Conservation (phyloP, 139 green algal genomes). For the Nannochloris sp. region DNA sequence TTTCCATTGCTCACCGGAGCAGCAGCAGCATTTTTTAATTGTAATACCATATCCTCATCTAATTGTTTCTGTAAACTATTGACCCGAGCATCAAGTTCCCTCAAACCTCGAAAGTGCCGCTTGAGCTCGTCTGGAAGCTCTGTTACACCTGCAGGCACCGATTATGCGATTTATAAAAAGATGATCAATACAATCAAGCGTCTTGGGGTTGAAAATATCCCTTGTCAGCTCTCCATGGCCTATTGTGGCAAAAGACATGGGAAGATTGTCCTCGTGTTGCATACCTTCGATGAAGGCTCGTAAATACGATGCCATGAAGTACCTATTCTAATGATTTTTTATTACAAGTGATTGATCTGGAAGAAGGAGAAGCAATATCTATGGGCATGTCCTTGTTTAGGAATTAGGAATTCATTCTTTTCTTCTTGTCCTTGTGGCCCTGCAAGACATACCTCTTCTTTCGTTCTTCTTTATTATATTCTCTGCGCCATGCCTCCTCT, state of each 20-base stretch:
- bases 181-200: not conserved
- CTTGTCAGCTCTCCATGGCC: no score
- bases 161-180: not conserved
- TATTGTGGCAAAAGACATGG: no score
- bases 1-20: slow-evolving; percentile 18
- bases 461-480: slow-evolving; percentile 46
- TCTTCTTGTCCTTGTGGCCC: slow-evolving; percentile 35
- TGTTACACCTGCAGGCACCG: slow-evolving; percentile 15
- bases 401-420: slow-evolving; percentile 13
- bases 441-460: slow-evolving; percentile 60
- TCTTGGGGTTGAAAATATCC: not conserved
- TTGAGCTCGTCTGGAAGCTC: slow-evolving; percentile 51
- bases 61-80: slow-evolving; percentile 31
- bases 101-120: slow-evolving; percentile 46
- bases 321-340: not conserved
- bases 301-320: slow-evolving; percentile 38
- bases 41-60: slow-evolving; percentile 31
- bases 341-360: no score
- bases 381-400: not conserved
- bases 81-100: slow-evolving; percentile 50
- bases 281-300: slow-evolving; percentile 41
- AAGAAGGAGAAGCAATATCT: no score
- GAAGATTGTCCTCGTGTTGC: not conserved
- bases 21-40: slow-evolving; percentile 16
- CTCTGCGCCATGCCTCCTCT: slow-evolving; percentile 40